Evolutionary conservation across 352 stramenopile species (phyloP), one percentile per base, ranked within the genome.

Genomic region (Phytophthora pini): DNA sequence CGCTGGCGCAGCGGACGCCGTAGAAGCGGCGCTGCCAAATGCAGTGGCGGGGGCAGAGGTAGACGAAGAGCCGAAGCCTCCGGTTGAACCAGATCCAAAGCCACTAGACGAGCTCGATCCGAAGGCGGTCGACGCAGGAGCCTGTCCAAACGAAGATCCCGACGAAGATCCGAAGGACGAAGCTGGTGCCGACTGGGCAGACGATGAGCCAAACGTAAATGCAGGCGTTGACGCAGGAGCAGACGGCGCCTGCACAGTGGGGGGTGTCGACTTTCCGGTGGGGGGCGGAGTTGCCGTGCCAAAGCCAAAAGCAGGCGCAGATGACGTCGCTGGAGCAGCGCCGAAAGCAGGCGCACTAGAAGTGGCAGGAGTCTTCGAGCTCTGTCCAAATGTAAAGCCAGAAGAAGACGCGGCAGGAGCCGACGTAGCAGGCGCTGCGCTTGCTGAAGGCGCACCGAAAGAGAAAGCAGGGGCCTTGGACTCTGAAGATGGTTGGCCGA

Each of bases 201-300:
- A 41, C 27, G 59, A 75, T 10, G 68, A 66, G 12, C 69, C 65
- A 58, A 86, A 88, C 15, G 78, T 77, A 41, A 85, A 82, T 27
- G 69, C 61, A 32, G 77, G 70, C 11, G 70, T 47, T 4, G 57
- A 54, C 5, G 65, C 17, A 40, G 63, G 32, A 20, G 43, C 45
- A 10, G 70, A 44, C 15, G 59, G 48, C 51, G 45, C 5, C 13
- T 63, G 43, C 15, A 53, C 29, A 41, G 32, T 54, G 2, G 61
- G 32, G 4, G 65, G 43, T 13, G 49, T 65, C 6, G 65, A 56
- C 8, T 46, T 60, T 22, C 49, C 54, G 26, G 54, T 26, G n/a
- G 58, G 22, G 20, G 53, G 38, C 6, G 64, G 27, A 4, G 60
- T 47, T 12, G 66, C 61, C 2, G 45, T 36, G 2, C 48, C 53